Base-by-base conservation (phyloP, 2,329 filamentous ascomycete species). In the Phialophora chinensis region DNA sequence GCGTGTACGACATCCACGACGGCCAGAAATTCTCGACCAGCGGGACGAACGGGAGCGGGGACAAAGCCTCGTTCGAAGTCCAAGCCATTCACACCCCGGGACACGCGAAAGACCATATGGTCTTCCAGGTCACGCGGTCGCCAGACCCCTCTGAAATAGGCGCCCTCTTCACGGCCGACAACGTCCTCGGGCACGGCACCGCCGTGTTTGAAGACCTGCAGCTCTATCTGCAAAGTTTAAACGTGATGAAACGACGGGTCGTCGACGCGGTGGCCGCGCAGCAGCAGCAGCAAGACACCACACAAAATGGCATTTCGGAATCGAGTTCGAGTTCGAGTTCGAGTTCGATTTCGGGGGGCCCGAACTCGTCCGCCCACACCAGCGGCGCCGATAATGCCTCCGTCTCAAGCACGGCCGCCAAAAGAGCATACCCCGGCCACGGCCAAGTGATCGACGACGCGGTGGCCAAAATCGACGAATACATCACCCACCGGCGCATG, bases 141-240 rank as follows among this genome's bases (percentile, higher is more conserved):
- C 55, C 68, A 0, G 71, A 72, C 63, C 49, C 69, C 14, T 52
- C 49, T 6, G 91, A 96, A 72, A 85, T 96, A 74, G 85, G 92
- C 72, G 89, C 91, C 49, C 88, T 97, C 80, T 95, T 97, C 77
- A 96, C 92, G 0, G 93, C 90, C 6, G 93, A 97, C 78, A 96
- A 94, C 75, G 90, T 97, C 1, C 84, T 97, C 1, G 93, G 93
- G 0, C 91, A 96, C 67, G 92, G 92, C 12, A 96, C 91, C 1
- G 88, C 91, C 3, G 91, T 95, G 0, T 96, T 96, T 72, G 91
- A 96, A 76, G 87, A 95, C 69, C 82, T 96, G 8, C 77, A 80
- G 0, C 79, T 81, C 0, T 97, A 96, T 75, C 81, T 96, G 69
- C 75, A 77, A 23, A 92, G 88, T 66, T 81, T 97, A 12, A 82